These are phyloP conservation scores for Rhexocercosporidium sp. DNA, from an alignment of 2,329 filamentous ascomycete genomes.

Conservation along the genomic window DNA sequence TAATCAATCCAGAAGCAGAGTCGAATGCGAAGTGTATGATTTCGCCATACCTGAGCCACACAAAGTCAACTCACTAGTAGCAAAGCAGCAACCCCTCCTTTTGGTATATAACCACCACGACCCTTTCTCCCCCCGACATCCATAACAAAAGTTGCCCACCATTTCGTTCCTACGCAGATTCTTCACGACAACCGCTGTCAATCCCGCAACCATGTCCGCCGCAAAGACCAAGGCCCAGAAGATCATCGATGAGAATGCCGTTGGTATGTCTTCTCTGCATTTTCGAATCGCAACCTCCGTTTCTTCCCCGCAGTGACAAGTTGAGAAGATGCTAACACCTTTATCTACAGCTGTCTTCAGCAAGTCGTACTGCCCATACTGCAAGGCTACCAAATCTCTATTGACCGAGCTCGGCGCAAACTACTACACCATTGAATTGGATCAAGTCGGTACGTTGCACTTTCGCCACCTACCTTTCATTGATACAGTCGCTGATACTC, in stretches of 20 bases:
- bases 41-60: background rate
- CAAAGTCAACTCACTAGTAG: conserved; percentile 11
- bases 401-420: conserved; percentile 74
- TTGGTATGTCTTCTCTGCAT: conserved; percentile 61
- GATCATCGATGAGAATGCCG: conserved; percentile 88
- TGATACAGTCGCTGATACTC: conserved; percentile 18
- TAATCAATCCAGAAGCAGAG: conserved; percentile 2
- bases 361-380: conserved; percentile 97
- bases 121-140: conserved; percentile 16
- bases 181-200: conserved; percentile 64
- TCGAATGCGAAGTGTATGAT: background rate
- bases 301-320: background rate
- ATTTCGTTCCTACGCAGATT: conserved; percentile 76
- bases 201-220: conserved; percentile 75
- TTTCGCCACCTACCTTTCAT: background rate
- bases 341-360: conserved; percentile 79
- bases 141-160: conserved; percentile 37
- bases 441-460: conserved; percentile 73
- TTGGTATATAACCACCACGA: conserved; percentile 6
- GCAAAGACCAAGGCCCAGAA: conserved; percentile 82
- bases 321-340: conserved; percentile 16
- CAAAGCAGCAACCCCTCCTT: conserved; percentile 12
- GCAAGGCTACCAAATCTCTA: conserved; percentile 76
- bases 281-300: background rate
- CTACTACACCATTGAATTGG: conserved; percentile 79